Base-by-base conservation (phyloP, 2,329 filamentous ascomycete species). In the Aspergillus pseudoterreus region DNA sequence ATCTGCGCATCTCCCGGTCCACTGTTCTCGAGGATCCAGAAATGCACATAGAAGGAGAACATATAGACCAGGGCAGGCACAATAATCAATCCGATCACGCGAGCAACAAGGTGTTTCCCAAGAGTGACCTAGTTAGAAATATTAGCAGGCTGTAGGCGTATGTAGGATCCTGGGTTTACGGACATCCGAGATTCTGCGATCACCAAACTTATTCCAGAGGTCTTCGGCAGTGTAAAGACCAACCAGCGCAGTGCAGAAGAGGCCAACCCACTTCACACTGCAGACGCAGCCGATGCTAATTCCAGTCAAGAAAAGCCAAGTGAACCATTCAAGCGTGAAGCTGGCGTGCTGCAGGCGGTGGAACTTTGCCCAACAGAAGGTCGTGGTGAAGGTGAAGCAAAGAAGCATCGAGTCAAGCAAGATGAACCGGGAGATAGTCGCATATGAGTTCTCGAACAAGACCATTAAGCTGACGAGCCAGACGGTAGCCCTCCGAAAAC, bases 1-100 rank as follows among this genome's bases (percentile, higher is more conserved):
- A 99, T 99, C 75, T 99, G 94, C n/a, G 94, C 94, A 76, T 99
- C 94, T 49, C 94, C 94, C 6, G 95, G 94, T 17, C 94, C 94
- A 63, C 87, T 92, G 75, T 90, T 92, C 72, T 95, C 90, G 52
- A 99, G 82, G 57, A 99, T 90, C 56, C 90, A 81, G 72, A 99
- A 99, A 75, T 99, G 94, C 49, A 96, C 75, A 63, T 88, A 95
- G 72, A 99, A 99, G 41, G 91, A 95, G 69, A 96, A 86, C 75
- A 96, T 86, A 77, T 99, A 99, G 63, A 99, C 90, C 52, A 92
- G 76, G 66, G 95, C 78, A 6, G 94, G 94, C 46, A 99, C 81
- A 55, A 96, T 68, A 57, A 99, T 99, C 53, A 99, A 80, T 45
- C 91, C 91, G 54, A 92, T 78, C 15, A 95, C 85, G 57, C 94